phyloP scores from a whole-genome alignment of 2,329 filamentous ascomycete species.

The Stenocarpella maydis region DNA sequence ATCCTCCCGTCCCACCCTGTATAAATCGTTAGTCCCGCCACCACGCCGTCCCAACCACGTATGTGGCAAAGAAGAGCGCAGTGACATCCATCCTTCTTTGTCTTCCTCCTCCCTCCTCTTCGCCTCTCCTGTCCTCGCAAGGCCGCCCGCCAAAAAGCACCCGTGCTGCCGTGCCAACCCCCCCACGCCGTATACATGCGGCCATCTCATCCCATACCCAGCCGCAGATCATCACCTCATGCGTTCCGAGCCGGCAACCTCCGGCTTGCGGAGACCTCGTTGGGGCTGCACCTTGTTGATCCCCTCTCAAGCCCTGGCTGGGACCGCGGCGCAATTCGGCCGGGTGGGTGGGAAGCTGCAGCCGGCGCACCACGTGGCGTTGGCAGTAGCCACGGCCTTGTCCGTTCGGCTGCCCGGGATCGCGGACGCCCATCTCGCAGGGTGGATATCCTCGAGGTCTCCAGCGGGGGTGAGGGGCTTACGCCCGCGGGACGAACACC shows the following conservation, averaged over 20 bases:
- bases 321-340: slow-evolving; percentile 2
- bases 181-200: not conserved
- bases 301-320: not conserved
- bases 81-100: too few species aligned
- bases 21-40: not conserved
- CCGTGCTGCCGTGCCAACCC: not conserved
- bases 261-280: not conserved
- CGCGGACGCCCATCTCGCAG: not conserved
- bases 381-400: not conserved
- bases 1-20: not conserved
- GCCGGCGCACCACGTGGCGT: slow-evolving; percentile 17
- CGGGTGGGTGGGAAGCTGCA: not conserved
- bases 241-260: slow-evolving; percentile 10
- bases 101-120: not conserved
- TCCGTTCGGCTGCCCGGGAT: not conserved
- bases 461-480: not conserved
- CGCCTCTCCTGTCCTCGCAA: not conserved
- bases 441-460: not conserved
- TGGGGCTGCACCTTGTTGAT: slow-evolving; percentile 2
- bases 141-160: not conserved
- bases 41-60: not conserved
- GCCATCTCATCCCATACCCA: not conserved
- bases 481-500: not conserved
- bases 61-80: not conserved
- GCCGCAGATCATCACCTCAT: slow-evolving; percentile 17